phyloP scores from a whole-genome alignment of 352 stramenopile genomes.

The Pythium monospermum region DNA sequence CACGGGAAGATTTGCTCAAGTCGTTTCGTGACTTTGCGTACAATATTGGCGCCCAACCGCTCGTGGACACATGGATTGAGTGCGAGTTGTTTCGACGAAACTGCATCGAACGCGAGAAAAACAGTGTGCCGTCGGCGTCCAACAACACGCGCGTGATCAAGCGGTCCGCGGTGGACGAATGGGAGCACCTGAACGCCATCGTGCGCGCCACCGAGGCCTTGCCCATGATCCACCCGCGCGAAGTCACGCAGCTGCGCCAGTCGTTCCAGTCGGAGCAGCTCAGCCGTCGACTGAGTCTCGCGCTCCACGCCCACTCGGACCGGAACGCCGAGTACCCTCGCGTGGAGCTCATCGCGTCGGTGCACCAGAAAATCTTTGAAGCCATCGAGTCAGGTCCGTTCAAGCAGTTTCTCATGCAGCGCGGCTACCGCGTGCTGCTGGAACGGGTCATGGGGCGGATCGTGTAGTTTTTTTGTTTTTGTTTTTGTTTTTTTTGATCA shows the following conservation, averaged over 20 bases:
- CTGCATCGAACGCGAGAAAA: slow-evolving; percentile 60
- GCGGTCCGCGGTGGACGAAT: slow-evolving; percentile 54
- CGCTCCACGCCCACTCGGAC: slow-evolving; percentile 41
- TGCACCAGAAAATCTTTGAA: slow-evolving; percentile 79
- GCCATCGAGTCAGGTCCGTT: slow-evolving; percentile 74
- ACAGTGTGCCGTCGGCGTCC: slow-evolving; percentile 9
- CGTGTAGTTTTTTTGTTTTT: slow-evolving; percentile 23
- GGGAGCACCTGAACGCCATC: slow-evolving; percentile 73
- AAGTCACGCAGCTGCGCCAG: slow-evolving; percentile 49
- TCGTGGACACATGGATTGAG: slow-evolving; percentile 83
- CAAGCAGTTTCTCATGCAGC: slow-evolving; percentile 67
- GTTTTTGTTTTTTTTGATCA: too few relatives aligned
- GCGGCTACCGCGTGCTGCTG: slow-evolving; percentile 65
- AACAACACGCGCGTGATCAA: slow-evolving; percentile 1
- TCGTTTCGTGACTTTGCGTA: slow-evolving; percentile 78
- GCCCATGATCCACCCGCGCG: slow-evolving; percentile 49
- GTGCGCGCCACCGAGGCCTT: slow-evolving; percentile 47
- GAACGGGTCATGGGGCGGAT: slow-evolving; percentile 70
- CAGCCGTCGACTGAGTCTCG: slow-evolving; percentile 60
- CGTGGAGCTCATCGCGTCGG: slow-evolving; percentile 61
- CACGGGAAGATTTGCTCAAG: slow-evolving; percentile 72
- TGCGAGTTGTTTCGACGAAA: slow-evolving; percentile 75
- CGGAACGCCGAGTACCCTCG: slow-evolving; percentile 57
- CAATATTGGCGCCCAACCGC: slow-evolving; percentile 47
- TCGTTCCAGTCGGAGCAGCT: slow-evolving; percentile 67